Evolutionary conservation across 345 rosid genomes (phyloP).

Genomic region (Ceriops decandra): DNA sequence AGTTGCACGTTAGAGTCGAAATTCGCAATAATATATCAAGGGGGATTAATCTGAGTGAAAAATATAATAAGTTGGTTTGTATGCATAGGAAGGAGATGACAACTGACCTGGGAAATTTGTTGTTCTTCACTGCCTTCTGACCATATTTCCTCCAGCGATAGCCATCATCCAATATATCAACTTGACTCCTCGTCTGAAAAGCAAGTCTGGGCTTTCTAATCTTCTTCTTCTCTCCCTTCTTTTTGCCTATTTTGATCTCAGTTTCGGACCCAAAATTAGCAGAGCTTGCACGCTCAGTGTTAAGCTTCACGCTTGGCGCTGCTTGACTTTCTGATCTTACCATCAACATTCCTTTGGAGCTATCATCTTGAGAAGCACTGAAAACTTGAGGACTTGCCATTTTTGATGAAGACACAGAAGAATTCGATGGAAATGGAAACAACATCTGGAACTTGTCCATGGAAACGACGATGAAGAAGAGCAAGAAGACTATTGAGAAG

Average conservation of each 20-base stretch:
- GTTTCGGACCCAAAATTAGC: conserved; percentile 5
- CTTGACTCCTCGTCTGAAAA: conserved; percentile 64
- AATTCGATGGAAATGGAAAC: conserved; percentile 35
- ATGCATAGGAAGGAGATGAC: neutral
- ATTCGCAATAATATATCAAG: too few species aligned
- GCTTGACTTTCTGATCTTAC: conserved; percentile 21
- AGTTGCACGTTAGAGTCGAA: too few species aligned
- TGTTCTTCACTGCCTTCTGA: conserved; percentile 61
- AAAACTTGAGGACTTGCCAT: conserved; percentile 13
- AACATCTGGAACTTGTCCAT: conserved; percentile 56
- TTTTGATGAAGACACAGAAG: conserved; percentile 15
- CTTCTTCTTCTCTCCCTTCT: conserved; percentile 41
- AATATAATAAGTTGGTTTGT: neutral
- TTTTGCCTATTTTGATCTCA: conserved; percentile 13
- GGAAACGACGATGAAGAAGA: neutral
- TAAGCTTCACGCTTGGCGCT: neutral
- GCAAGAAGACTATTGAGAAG: conserved; percentile 1
- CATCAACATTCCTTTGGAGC: conserved; percentile 24
- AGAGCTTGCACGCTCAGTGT: conserved; percentile 1
- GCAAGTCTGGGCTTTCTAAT: conserved; percentile 45
- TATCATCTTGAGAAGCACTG: conserved; percentile 12
- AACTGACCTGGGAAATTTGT: conserved; percentile 31
- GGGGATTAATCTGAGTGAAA: too few species aligned
- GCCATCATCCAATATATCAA: conserved; percentile 68
- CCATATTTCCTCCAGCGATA: conserved; percentile 80